phyloP scores from a whole-genome alignment of 345 rosid genomes.

The Triadica sebifera region DNA sequence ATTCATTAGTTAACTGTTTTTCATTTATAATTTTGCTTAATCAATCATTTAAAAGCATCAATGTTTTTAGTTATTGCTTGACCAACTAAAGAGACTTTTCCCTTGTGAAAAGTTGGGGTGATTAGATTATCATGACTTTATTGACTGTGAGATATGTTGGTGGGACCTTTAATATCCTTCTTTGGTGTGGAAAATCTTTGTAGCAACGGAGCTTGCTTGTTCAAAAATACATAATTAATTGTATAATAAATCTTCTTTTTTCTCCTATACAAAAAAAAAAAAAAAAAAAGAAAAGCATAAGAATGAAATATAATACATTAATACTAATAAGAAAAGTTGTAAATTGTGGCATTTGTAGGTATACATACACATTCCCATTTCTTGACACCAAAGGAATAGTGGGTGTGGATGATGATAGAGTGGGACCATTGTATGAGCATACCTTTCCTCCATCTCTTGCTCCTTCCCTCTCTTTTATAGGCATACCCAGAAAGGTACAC shows the following conservation, averaged over 20 bases:
- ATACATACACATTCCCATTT: constrained; percentile 80
- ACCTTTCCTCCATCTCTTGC: constrained; percentile 92
- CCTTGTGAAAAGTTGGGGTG: constrained; percentile 10
- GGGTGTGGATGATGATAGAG: constrained; percentile 84
- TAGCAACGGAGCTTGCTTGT: not conserved
- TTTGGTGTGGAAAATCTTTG: constrained; percentile 14
- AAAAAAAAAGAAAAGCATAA: too few relatives aligned
- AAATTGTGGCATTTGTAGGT: constrained; percentile 50
- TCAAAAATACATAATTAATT: too few relatives aligned
- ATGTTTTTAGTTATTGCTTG: too few relatives aligned
- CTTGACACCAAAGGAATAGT: constrained; percentile 96
- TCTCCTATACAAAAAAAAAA: too few relatives aligned
- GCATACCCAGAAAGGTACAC: constrained; percentile 82
- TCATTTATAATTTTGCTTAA: too few relatives aligned
- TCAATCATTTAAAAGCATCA: too few relatives aligned
- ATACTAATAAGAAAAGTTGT: too few relatives aligned
- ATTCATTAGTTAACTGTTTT: too few relatives aligned
- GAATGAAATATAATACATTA: too few relatives aligned
- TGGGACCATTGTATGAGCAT: constrained; percentile 90
- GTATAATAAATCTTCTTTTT: too few relatives aligned
- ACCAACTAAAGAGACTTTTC: not conserved
- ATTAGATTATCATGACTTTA: constrained; percentile 24
- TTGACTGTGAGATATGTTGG: not conserved
- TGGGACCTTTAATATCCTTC: constrained; percentile 10
- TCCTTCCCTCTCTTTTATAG: constrained; percentile 83